These are phyloP conservation scores for Mortierella sp. DNA, from an alignment of 371 early-diverging fungal species.

Conservation along the genomic window DNA sequence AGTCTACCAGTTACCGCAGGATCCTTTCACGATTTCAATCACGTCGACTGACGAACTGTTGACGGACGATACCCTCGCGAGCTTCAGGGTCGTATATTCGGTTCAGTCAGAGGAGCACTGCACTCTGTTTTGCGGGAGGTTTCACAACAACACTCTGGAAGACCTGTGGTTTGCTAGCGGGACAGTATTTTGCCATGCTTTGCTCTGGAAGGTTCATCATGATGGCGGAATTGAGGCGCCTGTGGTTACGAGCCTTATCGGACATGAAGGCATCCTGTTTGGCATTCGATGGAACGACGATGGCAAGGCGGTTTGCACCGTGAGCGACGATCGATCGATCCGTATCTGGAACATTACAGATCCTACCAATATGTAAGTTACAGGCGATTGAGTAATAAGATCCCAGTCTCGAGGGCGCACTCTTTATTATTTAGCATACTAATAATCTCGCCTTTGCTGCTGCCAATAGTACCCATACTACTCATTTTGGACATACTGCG, in stretches of 20 bases:
- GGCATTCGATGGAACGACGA: constrained; percentile 79
- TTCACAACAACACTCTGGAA: constrained; percentile 68
- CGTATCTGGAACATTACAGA: constrained; percentile 79
- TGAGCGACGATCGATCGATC: constrained; percentile 90
- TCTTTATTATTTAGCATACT: background rate
- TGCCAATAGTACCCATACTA: constrained; percentile 59
- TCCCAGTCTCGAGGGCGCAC: background rate
- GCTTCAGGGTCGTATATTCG: constrained; percentile 31
- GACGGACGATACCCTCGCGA: constrained; percentile 14
- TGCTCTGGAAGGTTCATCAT: constrained; percentile 74
- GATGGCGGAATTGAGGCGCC: constrained; percentile 62
- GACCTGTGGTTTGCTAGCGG: constrained; percentile 79
- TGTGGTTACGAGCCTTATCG: constrained; percentile 66
- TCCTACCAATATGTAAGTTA: constrained; percentile 29
- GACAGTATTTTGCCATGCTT: constrained; percentile 87
- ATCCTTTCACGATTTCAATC: constrained; percentile 48
- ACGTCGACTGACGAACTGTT: constrained; percentile 57
- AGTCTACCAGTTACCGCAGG: constrained; percentile 61
- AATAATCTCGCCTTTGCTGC: background rate
- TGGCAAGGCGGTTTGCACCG: constrained; percentile 74
- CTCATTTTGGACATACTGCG: constrained; percentile 86
- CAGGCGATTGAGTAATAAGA: background rate
- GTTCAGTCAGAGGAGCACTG: constrained; percentile 57
- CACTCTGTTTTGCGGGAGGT: constrained; percentile 73
- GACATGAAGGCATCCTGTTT: constrained; percentile 88